Percentiles rank a stretch among this genome's conserved stretches.
These are phyloP conservation scores for Fusarium veterinarium DNA, from an alignment of 2,329 filamentous ascomycete genomes.

Conservation along the genomic window DNA sequence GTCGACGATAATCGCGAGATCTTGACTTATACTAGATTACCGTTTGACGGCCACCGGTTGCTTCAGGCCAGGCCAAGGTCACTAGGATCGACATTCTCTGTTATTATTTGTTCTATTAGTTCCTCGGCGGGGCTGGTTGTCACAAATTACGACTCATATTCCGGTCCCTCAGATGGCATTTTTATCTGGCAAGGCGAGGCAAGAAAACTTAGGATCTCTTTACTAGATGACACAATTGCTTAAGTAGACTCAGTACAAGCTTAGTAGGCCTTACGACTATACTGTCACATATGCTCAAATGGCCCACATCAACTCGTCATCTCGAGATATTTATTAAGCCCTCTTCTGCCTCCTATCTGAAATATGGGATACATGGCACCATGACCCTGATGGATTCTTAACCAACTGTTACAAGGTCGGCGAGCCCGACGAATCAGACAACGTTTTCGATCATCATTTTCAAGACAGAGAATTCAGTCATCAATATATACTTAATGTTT, in stretches of 20 bases:
- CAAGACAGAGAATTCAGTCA: neutral
- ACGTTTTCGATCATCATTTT: neutral
- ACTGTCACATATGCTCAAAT: neutral
- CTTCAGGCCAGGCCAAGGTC: neutral
- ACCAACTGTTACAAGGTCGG: neutral
- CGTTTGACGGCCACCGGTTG: neutral
- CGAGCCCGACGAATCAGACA: neutral
- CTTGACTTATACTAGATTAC: neutral
- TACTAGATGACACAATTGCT: neutral
- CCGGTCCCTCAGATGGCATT: neutral
- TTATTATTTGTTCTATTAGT: slow-evolving; percentile 24
- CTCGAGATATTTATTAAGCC: neutral
- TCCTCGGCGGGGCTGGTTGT: neutral
- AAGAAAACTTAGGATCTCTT: neutral
- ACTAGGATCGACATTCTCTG: neutral
- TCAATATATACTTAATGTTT: slow-evolving; percentile 8
- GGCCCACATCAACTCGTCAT: neutral
- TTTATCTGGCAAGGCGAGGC: neutral
- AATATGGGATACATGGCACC: neutral
- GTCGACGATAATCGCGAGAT: slow-evolving; percentile 1
- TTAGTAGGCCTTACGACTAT: too few species aligned
- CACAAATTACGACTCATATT: neutral
- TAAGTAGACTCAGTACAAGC: too few species aligned
- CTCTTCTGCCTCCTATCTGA: neutral
- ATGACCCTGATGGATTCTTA: neutral